Percentiles rank a stretch among this genome's conserved stretches.
Evolutionary conservation across 768 basidiomycete species (phyloP).

Genomic region (Hericium coralloides): DNA sequence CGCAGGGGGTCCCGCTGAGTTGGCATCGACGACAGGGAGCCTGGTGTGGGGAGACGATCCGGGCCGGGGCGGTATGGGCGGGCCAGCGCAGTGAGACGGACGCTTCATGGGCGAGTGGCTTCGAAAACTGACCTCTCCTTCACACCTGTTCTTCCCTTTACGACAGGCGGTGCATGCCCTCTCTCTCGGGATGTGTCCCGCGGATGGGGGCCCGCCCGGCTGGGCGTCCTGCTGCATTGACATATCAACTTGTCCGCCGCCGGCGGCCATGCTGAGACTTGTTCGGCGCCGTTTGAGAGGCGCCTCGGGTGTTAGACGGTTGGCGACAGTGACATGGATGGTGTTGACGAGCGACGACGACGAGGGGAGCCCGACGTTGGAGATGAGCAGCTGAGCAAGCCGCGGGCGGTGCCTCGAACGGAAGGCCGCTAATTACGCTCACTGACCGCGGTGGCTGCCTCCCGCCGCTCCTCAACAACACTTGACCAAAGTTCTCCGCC

Average conservation of each 20-base stretch:
- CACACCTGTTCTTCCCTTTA: constrained; percentile 89
- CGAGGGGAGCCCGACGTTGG: too few species aligned
- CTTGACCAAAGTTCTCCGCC: too few species aligned
- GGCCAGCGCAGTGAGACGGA: constrained; percentile 48
- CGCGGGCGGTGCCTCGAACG: too few species aligned
- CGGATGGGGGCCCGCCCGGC: constrained; percentile 19
- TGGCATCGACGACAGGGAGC: constrained; percentile 88
- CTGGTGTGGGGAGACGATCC: constrained; percentile 33
- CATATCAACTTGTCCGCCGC: constrained; percentile 17
- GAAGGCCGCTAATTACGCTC: too few species aligned
- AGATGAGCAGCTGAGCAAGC: too few species aligned
- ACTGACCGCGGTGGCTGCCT: too few species aligned
- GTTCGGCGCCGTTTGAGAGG: constrained; percentile 45
- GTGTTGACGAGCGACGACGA: not conserved
- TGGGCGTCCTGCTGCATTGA: constrained; percentile 22
- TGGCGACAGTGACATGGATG: constrained; percentile 57
- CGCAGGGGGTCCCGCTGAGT: constrained; percentile 66
- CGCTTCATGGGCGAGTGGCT: constrained; percentile 24
- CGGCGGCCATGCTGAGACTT: constrained; percentile 15
- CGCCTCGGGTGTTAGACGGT: constrained; percentile 44
- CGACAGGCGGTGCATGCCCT: constrained; percentile 83
- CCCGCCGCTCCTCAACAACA: too few species aligned
- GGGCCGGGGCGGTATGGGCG: constrained; percentile 68
- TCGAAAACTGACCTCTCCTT: constrained; percentile 64
- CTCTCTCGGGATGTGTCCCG: constrained; percentile 78